phyloP scores from a whole-genome alignment of 2,329 filamentous ascomycete species.

The Cyclaneusma minus region DNA sequence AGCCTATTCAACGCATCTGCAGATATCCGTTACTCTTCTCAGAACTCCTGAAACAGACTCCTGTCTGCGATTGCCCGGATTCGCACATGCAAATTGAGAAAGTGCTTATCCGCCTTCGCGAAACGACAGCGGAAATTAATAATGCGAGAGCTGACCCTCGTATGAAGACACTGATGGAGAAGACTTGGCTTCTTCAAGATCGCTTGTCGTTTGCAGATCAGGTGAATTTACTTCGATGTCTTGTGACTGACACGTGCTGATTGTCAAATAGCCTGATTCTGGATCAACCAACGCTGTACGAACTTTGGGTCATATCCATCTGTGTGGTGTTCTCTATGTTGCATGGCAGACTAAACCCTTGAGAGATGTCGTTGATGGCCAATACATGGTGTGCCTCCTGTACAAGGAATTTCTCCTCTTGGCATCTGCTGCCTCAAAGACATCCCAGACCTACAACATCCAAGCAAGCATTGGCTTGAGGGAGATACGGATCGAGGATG shows the following conservation, averaged over 20 bases:
- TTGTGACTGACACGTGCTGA: conserved; percentile 1
- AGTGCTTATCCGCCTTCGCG: conserved; percentile 53
- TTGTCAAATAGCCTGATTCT: conserved; percentile 24
- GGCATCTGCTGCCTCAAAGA: conserved; percentile 47
- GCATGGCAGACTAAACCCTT: conserved; percentile 57
- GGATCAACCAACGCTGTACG: conserved; percentile 52
- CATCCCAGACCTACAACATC: conserved; percentile 54
- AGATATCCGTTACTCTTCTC: conserved; percentile 79
- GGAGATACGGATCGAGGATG: conserved; percentile 51
- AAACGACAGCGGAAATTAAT: conserved; percentile 69
- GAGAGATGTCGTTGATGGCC: conserved; percentile 52
- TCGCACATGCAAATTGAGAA: conserved; percentile 69
- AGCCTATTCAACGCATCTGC: conserved; percentile 88
- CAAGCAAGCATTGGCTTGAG: conserved; percentile 58
- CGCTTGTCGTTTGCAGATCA: conserved; percentile 60
- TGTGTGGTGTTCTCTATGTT: conserved; percentile 73
- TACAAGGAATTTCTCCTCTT: conserved; percentile 70
- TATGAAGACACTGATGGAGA: conserved; percentile 56
- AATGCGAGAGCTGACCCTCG: conserved; percentile 63
- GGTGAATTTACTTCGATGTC: conserved; percentile 28
- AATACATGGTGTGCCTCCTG: conserved; percentile 75
- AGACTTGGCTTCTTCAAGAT: conserved; percentile 74
- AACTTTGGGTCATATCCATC: conserved; percentile 60
- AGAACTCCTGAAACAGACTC: conserved; percentile 70
- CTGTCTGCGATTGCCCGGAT: conserved; percentile 69